phyloP scores from a whole-genome alignment of 1,139 yeast species.

The Meyerozyma elateridarum region DNA sequence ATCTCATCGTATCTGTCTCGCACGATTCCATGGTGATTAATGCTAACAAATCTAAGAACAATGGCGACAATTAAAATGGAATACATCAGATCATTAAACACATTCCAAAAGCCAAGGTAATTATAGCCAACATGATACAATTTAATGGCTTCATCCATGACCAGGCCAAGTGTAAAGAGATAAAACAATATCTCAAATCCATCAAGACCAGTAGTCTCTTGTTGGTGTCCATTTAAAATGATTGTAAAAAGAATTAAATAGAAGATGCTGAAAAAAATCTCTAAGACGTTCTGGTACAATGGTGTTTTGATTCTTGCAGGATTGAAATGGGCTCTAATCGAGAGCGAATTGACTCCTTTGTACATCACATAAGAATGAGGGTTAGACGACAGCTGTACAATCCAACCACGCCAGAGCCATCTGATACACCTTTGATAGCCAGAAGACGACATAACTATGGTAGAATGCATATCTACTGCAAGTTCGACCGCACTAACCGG shows the following conservation, averaged over 20 bases:
- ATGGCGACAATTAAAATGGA: conserved; percentile 49
- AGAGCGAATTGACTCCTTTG: conserved; percentile 52
- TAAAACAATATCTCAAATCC: conserved; percentile 54
- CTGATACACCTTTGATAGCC: conserved; percentile 84
- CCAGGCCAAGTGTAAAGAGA: conserved; percentile 60
- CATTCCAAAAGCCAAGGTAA: conserved; percentile 77
- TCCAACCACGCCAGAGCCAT: conserved; percentile 95
- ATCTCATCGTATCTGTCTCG: conserved; percentile 52
- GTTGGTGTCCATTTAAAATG: conserved; percentile 51
- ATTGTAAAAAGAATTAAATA: conserved; percentile 61
- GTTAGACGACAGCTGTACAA: conserved; percentile 67
- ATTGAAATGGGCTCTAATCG: conserved; percentile 63
- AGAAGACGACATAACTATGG: conserved; percentile 67
- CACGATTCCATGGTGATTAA: conserved; percentile 16
- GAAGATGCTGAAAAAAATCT: conserved; percentile 61
- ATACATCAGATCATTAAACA: conserved; percentile 70
- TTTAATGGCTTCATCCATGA: conserved; percentile 65
- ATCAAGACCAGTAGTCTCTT: conserved; percentile 28
- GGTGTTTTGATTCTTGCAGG: conserved; percentile 86
- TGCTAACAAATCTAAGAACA: conserved; percentile 51
- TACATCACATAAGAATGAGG: conserved; percentile 67
- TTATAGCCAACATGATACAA: conserved; percentile 71
- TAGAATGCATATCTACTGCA: conserved; percentile 83
- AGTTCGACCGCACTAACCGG: conserved; percentile 75
- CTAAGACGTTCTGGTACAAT: conserved; percentile 69